These are phyloP conservation scores for Penicillium glabrum DNA, from an alignment of 2,329 filamentous ascomycete species.

Conservation along the genomic window DNA sequence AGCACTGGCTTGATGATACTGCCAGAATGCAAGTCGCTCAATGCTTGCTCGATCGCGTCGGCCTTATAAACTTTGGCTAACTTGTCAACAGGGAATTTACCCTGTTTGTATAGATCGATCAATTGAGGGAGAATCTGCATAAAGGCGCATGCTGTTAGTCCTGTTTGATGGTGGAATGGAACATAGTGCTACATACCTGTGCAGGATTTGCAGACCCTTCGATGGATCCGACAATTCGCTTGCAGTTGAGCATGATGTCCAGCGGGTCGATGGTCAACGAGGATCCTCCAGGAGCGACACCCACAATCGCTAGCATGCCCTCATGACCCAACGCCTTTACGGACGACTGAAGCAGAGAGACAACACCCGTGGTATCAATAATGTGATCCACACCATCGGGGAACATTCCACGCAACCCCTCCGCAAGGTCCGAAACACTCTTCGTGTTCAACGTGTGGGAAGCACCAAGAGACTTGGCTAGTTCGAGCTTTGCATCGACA, in stretches of 20 bases:
- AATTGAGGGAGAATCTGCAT: background rate
- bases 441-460: conserved; percentile 42
- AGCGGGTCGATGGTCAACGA: conserved; percentile 28
- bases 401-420: conserved; percentile 27
- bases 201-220: background rate
- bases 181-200: background rate
- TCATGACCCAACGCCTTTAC: conserved; percentile 25
- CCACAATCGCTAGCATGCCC: conserved; percentile 36
- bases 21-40: background rate
- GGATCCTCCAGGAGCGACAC: conserved; percentile 26
- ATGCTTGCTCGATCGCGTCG: background rate
- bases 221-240: background rate
- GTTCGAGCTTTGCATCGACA: conserved; percentile 40
- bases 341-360: conserved; percentile 1
- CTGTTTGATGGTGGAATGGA: background rate
- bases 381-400: conserved; percentile 24
- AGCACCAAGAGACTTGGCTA: conserved; percentile 49
- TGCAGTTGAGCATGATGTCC: background rate
- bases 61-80: background rate
- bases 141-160: background rate
- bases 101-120: background rate
- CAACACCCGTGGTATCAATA: background rate
- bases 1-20: background rate
- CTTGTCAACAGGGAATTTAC: background rate
- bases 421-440: conserved; percentile 24